A percentile compares a stretch with the other conserved stretches of the same genome.
Evolutionary conservation across 345 rosid species (phyloP).

Genomic region (Euphorbia tirucalli): DNA sequence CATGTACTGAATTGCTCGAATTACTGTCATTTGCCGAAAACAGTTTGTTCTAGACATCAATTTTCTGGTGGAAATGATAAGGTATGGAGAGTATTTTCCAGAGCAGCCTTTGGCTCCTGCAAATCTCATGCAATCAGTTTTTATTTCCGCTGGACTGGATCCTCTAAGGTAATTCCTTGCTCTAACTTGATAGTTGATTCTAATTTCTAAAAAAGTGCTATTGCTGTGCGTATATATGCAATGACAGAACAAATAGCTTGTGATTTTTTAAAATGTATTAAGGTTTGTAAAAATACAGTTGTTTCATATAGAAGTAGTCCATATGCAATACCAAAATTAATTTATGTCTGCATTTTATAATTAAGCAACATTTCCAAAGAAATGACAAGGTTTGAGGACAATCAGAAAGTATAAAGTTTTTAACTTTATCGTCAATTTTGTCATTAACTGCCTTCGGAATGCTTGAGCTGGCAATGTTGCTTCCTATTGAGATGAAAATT

Average conservation of each 20-base stretch:
- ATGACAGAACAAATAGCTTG: not conserved
- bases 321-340: not conserved
- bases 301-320: not conserved
- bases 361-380: not conserved
- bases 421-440: not conserved
- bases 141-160: conserved; percentile 44
- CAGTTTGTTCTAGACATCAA: conserved; percentile 49
- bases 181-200: conserved; percentile 5
- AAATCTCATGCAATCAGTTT: conserved; percentile 35
- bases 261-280: not conserved
- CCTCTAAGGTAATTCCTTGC: conserved; percentile 40
- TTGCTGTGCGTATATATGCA: not conserved
- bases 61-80: conserved; percentile 46
- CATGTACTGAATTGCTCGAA: conserved; percentile 12
- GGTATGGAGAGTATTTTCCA: conserved; percentile 43
- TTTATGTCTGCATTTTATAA: too few species aligned
- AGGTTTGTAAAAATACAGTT: not conserved
- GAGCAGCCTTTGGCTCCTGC: conserved; percentile 34
- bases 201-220: not conserved
- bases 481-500: not conserved
- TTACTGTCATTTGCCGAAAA: conserved; percentile 14
- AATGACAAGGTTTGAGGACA: not conserved
- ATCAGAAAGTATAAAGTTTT: not conserved
- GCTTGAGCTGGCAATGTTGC: not conserved
- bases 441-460: not conserved